Base-by-base conservation (phyloP, 202 grass and related monocot genomes). In the Setaria viridis region DNA sequence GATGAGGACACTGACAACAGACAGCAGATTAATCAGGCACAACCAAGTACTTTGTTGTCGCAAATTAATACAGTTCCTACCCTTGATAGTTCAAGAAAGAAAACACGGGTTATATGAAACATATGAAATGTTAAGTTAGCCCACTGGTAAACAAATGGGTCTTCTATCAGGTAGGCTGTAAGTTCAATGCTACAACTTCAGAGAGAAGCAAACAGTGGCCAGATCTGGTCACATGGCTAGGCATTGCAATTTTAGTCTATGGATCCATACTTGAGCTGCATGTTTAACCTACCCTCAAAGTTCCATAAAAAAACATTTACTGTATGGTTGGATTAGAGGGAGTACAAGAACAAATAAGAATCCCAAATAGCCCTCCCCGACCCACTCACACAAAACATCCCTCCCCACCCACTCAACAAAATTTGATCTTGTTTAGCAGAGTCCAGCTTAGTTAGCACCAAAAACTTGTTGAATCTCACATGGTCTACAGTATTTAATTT, bases 201-300 rank as follows among this genome's bases (percentile, higher is more conserved):
- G 34, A 62, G 34, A 62, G 64, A 47, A 78, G 29, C 8, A 69
- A 47, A 68, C 35, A 48, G 32, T 15, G 4, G 58, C 33, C 7
- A 51, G 20, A 54, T 54, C n/a, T 42, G 10, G 10, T 6, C 71
- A 68, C n/a, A 10, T 63, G 45, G 34, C 21, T 32, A 54, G 6
- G 29, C 51, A 39, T 63, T 64, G 9, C 81, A 65, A 71, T 33
- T 70, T 74, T 46, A 14, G 7, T 72, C 20, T 62, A 74, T 14
- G 70, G 53, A 53, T 53, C 29, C 47, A 74, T 74, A 16, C 47
- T 11, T 74, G 60, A 0, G 29, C 25, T 33, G 4, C 0, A 16
- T 56, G 41, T 11, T 33, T 19, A 1, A 45, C 51, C 49, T 42
- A 5, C 2, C 39, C 39, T 41, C 39, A 6, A 41, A 41, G 39